These are phyloP conservation scores for Geranomyces variabilis DNA, from an alignment of 192 early-diverging fungal genomes.

Conservation along the genomic window DNA sequence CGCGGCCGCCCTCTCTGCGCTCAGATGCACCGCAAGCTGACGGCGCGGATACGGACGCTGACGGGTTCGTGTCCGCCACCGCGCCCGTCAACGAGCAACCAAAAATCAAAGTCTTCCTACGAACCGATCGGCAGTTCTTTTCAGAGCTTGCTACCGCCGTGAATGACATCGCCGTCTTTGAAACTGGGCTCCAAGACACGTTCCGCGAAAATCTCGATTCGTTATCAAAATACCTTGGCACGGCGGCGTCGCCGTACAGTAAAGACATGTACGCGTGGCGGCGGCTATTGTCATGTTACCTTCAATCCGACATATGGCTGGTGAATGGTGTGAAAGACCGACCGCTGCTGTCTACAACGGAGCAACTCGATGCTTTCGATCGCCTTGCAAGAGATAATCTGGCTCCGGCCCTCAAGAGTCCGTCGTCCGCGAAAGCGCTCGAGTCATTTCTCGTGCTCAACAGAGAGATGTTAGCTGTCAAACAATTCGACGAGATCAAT, in stretches of 20 bases:
- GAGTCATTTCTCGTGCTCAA: conserved; percentile 67
- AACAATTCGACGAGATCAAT: conserved; percentile 77
- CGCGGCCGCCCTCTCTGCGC: too few relatives aligned
- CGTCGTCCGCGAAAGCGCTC: conserved; percentile 45
- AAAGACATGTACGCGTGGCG: conserved; percentile 78
- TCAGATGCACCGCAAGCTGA: too few relatives aligned
- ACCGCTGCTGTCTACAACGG: conserved; percentile 53
- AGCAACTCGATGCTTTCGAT: conserved; percentile 66
- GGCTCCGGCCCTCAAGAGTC: conserved; percentile 2
- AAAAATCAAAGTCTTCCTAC: conserved; percentile 22
- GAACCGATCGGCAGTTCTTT: conserved; percentile 33
- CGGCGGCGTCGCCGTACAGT: conserved; percentile 70
- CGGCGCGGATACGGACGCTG: too few relatives aligned
- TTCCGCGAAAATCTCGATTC: conserved; percentile 60
- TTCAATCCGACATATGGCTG: conserved; percentile 72
- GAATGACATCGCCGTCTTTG: conserved; percentile 49
- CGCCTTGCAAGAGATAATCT: conserved; percentile 16
- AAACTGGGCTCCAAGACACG: conserved; percentile 51
- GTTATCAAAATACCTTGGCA: conserved; percentile 55
- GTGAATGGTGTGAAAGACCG: conserved; percentile 64
- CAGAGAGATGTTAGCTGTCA: conserved; percentile 66
- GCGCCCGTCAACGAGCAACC: too few relatives aligned
- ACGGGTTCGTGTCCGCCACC: too few relatives aligned
- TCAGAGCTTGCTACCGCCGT: conserved; percentile 21
- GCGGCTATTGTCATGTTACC: conserved; percentile 70